Evolutionary conservation across 2,329 filamentous ascomycete genomes (phyloP), one percentile per base, ranked within the genome.

Genomic region (Anisogramma anomala): DNA sequence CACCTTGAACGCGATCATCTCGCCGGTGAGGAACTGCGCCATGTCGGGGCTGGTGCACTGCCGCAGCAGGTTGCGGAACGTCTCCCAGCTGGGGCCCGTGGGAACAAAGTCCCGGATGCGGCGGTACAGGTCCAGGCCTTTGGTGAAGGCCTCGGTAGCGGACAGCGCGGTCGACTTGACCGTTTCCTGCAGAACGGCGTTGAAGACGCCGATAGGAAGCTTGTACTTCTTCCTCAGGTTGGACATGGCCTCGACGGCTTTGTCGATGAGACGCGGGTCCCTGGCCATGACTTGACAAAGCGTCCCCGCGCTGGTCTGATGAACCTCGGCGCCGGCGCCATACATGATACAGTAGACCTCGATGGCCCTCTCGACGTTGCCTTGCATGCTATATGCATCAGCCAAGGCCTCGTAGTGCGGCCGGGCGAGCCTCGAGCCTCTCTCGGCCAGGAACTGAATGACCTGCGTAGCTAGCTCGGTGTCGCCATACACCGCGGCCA

Each of bases 361-460:
- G 26, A 94, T 68, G 0, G 83, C 82, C 19, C 77, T 74, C 18
- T 64, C 60, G 6, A 89, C 53, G 48, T 91, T 77, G 2, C 69
- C 66, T 3, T 57, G 53, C 3, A 65, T 63, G 9, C 77, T 66
- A 54, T 93, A 85, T 3, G 82, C 72, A 43, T 84, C 77, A 6
- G 88, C 65, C 20, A 95, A 69, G 20, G 81, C 71, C 57, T 93
- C 86, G 59, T 91, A 94, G 55, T 95, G 85, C 47, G 82, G 69
- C 5, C 71, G 60, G 7, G 69, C 65, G 27, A 87, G 66, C 30
- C 71, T 67, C 1, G 72, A 69, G 11, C 68, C 68, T 18, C 77
- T 70, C 7, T 71, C 65, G 4, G 71, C 69, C 14, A 89, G 68
- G 39, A 79, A 62, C 18, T 77, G 70, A 47, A 94, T 75, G 22